Percentiles rank a stretch among this genome's conserved stretches.
These are phyloP conservation scores for Purshia tridentata DNA, from an alignment of 306 rosid genomes.

Conservation along the genomic window DNA sequence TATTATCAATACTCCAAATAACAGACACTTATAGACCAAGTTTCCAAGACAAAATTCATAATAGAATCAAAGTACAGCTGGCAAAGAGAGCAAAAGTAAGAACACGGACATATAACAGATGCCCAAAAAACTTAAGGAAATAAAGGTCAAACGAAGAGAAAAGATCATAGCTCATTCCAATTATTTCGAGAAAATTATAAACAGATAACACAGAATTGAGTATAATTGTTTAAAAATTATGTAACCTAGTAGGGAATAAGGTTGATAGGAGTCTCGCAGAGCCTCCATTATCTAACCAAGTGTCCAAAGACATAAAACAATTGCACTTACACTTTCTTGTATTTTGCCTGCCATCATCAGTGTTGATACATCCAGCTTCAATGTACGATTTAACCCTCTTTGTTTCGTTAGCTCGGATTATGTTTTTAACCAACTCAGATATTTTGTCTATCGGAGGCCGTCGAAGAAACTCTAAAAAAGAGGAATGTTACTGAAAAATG, in stretches of 20 bases:
- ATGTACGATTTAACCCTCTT: conserved; percentile 56
- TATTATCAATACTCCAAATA: not conserved
- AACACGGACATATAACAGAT: not conserved
- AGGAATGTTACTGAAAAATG: not conserved
- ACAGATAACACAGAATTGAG: not conserved
- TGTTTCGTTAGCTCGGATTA: conserved; percentile 56
- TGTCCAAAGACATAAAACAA: not conserved
- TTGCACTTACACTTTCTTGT: conserved; percentile 45
- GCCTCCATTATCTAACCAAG: not conserved
- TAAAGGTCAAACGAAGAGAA: not conserved
- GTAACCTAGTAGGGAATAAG: not conserved
- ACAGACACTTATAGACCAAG: not conserved
- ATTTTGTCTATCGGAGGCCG: conserved; percentile 52
- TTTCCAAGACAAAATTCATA: not conserved
- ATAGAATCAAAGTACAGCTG: not conserved
- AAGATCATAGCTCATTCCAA: not conserved
- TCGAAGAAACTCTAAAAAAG: conserved; percentile 56
- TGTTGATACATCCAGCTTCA: conserved; percentile 58
- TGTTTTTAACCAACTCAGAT: conserved; percentile 47
- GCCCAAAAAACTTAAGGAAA: not conserved
- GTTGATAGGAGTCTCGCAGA: not conserved
- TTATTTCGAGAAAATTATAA: not conserved
- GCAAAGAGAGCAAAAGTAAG: not conserved
- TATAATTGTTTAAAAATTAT: not conserved
- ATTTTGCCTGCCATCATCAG: conserved; percentile 42